Base-by-base conservation (phyloP, 352 stramenopile genomes). In the Aphanomyces astaci region DNA sequence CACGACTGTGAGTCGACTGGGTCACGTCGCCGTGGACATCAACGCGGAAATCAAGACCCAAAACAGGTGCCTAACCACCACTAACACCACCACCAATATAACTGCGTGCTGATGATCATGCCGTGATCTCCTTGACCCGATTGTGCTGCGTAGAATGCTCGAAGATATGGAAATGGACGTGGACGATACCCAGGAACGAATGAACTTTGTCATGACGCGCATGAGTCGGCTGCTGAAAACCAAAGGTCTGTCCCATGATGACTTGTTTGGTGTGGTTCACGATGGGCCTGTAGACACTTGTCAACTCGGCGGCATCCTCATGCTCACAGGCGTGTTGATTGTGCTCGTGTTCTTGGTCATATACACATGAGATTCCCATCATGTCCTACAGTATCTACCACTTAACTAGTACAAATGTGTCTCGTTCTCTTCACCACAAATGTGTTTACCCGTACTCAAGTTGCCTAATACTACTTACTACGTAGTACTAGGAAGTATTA, bases 281-380 rank as follows among this genome's bases (percentile, higher is more conserved):
- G 25, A n/a, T 59, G 25, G 52, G 10, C 4, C 5, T 59, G 15
- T 66, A 89, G 83, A 92, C 73, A 88, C 82, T 52, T 92, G 84
- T 69, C 84, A 92, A 71, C 63, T 92, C 3, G 78, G 84, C 4
- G 76, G 89, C 46, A 89, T 92, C 67, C 72, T 92, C 46, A 79
- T 92, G 30, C 70, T 92, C 43, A 74, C 79, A 49, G 75, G 78
- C 11, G 78, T 90, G 46, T 74, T 92, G 36, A 75, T 82, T 24
- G 77, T 86, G 45, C 89, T 92, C 79, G 66, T 90, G 66, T 89
- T 92, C 65, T 74, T 92, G 54, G 82, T 92, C 72, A 86, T 92
- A 64, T 92, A 92, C 73, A 90, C 84, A 73, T 92, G 74, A 54
- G 7, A 53, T 25, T 53, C 13, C 9, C 45, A 53, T 7, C 45